These are phyloP conservation scores for Candida glaebosa DNA, from an alignment of 805 yeast species.

Conservation along the genomic window DNA sequence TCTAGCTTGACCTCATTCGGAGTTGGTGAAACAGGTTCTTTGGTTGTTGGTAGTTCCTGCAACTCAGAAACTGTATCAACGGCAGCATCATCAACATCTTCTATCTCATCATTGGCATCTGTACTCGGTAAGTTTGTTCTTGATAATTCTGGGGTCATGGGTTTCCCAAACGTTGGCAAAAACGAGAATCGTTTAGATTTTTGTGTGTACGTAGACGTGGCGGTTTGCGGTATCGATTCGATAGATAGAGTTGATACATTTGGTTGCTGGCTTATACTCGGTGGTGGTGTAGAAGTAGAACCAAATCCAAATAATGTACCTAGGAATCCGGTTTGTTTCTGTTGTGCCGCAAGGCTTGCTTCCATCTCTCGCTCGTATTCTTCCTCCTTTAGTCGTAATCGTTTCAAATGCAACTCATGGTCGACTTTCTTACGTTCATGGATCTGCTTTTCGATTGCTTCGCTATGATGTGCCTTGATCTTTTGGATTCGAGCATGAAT, in stretches of 20 bases:
- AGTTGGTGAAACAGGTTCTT: no score
- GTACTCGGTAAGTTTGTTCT: not conserved
- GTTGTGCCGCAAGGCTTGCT: constrained; percentile 7
- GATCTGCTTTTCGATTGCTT: constrained; percentile 33
- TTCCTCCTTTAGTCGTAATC: constrained; percentile 35
- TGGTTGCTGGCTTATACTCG: constrained; percentile 1
- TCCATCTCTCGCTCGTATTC: constrained; percentile 30
- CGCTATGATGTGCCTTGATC: constrained; percentile 35
- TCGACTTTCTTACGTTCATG: constrained; percentile 38
- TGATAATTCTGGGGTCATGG: not conserved
- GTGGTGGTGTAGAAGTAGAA: constrained; percentile 4
- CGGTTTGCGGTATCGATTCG: not conserved
- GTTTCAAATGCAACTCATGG: constrained; percentile 34
- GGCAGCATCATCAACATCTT: not conserved
- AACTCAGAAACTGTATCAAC: no score
- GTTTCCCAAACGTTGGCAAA: constrained; percentile 13
- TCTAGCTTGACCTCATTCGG: no score
- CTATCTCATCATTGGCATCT: not conserved
- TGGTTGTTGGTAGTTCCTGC: no score
- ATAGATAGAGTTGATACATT: not conserved
- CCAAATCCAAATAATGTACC: constrained; percentile 29
- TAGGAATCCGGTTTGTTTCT: constrained; percentile 16
- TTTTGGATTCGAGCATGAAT: constrained; percentile 36
- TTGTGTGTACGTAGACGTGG: constrained; percentile 1
- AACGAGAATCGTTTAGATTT: constrained; percentile 17